phyloP scores from a whole-genome alignment of 2,329 filamentous ascomycete species.

The Dactylella cylindrospora region DNA sequence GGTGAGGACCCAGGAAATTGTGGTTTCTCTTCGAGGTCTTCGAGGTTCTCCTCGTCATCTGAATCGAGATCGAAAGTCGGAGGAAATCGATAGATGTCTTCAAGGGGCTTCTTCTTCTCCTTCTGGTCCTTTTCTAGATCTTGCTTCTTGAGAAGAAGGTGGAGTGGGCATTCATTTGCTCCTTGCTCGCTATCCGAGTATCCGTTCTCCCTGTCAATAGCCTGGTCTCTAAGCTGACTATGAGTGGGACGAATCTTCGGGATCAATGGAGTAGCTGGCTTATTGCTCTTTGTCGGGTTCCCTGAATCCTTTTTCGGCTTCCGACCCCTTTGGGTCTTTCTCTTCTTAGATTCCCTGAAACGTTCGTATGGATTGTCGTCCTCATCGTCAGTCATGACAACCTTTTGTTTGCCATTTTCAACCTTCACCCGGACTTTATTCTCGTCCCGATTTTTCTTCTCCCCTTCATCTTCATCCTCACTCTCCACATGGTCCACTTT shows the following conservation, averaged over 20 bases:
- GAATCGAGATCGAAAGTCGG: conserved; percentile 54
- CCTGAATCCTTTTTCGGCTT: conserved; percentile 42
- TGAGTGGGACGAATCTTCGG: conserved; percentile 20
- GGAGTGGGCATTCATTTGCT: conserved; percentile 47
- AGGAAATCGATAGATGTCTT: conserved; percentile 45
- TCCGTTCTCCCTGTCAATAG: conserved; percentile 47
- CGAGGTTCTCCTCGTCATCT: conserved; percentile 53
- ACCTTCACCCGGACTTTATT: conserved; percentile 13
- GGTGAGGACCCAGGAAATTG: conserved; percentile 72
- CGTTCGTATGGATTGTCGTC: conserved; percentile 62
- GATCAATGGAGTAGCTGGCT: not conserved
- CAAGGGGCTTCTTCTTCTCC: conserved; percentile 34
- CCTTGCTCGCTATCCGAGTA: conserved; percentile 49
- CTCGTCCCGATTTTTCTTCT: conserved; percentile 13
- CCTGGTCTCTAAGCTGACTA: conserved; percentile 45
- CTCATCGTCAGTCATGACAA: conserved; percentile 56
- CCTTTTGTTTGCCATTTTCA: conserved; percentile 40
- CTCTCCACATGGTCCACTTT: not conserved
- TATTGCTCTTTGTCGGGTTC: conserved; percentile 45
- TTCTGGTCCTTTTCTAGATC: conserved; percentile 28
- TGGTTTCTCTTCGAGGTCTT: conserved; percentile 61
- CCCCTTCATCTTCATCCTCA: conserved; percentile 1
- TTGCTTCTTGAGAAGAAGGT: conserved; percentile 25
- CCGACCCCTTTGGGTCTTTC: conserved; percentile 49
- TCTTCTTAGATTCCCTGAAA: conserved; percentile 60